phyloP scores from a whole-genome alignment of 1,139 yeast species.

The Yarrowia galli region DNA sequence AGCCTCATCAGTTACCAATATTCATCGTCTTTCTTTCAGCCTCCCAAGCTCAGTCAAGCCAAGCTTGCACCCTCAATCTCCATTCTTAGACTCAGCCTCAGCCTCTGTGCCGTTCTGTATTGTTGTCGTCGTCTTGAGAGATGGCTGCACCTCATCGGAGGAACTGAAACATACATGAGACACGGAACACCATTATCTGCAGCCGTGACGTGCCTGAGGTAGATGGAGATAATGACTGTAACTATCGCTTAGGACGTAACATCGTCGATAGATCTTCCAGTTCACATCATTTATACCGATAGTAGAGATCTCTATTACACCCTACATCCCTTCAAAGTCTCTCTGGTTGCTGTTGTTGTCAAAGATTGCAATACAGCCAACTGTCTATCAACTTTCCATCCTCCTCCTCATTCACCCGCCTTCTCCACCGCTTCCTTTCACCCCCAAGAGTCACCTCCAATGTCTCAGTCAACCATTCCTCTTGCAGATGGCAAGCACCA shows the following conservation, averaged over 20 bases:
- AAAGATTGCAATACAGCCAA: no score
- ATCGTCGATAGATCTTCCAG: no score
- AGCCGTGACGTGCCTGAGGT: conserved; percentile 4
- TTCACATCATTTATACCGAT: no score
- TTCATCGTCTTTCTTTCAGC: no score
- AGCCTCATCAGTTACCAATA: not conserved
- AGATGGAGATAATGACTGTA: not conserved
- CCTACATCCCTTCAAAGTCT: no score
- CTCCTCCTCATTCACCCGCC: not conserved
- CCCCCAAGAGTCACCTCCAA: not conserved
- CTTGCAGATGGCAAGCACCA: not conserved
- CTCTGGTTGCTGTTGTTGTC: no score
- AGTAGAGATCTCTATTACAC: no score
- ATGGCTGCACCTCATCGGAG: not conserved
- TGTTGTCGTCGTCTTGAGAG: not conserved
- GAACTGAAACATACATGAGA: conserved; percentile 1
- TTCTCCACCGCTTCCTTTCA: no score
- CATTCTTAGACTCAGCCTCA: not conserved
- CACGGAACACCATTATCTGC: not conserved
- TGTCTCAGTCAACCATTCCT: conserved; percentile 1
- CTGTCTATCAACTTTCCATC: no score
- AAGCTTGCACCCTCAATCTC: no score
- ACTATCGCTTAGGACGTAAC: no score
- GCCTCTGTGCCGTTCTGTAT: not conserved
- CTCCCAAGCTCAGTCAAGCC: no score